A percentile compares a stretch with the other conserved stretches of the same genome.
Evolutionary conservation across 2,329 filamentous ascomycete genomes (phyloP).

Genomic region (Trichoderma breve): DNA sequence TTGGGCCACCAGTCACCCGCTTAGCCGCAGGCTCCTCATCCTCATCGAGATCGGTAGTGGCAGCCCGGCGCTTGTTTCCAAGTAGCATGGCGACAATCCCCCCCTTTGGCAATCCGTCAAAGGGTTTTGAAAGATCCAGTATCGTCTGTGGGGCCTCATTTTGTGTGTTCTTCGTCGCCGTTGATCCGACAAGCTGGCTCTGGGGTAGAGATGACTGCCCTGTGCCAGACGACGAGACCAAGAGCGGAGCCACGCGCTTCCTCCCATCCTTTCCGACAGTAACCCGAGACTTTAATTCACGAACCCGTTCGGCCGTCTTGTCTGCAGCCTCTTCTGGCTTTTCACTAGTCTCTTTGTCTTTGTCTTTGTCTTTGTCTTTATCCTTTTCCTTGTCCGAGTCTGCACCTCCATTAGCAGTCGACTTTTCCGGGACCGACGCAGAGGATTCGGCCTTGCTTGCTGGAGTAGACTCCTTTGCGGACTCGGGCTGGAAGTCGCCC

Average conservation of each 20-base stretch:
- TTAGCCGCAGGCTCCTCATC: constrained; percentile 58
- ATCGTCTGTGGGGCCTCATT: constrained; percentile 76
- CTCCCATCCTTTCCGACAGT: constrained; percentile 96
- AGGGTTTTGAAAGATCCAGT: constrained; percentile 88
- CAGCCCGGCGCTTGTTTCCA: constrained; percentile 87
- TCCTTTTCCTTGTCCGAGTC: constrained; percentile 34
- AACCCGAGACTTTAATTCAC: constrained; percentile 78
- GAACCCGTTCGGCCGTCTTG: constrained; percentile 54
- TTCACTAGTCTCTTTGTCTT: constrained; percentile 1
- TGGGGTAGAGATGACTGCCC: constrained; percentile 87
- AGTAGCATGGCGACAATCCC: constrained; percentile 82
- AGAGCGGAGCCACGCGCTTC: constrained; percentile 87
- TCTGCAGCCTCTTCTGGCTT: constrained; percentile 49
- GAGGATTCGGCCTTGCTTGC: constrained; percentile 25
- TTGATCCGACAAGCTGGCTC: constrained; percentile 79
- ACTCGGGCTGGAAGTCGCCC: constrained; percentile 69
- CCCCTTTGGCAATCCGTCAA: constrained; percentile 87
- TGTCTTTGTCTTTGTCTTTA: constrained; percentile 10
- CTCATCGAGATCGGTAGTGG: constrained; percentile 71
- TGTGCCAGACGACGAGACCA: constrained; percentile 85
- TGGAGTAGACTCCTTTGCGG: constrained; percentile 49
- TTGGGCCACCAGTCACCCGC: constrained; percentile 63
- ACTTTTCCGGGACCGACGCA: constrained; percentile 32
- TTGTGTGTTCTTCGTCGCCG: constrained; percentile 59
- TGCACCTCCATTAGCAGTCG: constrained; percentile 38